Base-by-base conservation (phyloP, 176 grass and related monocot species). In the Musa schizocarpa region DNA sequence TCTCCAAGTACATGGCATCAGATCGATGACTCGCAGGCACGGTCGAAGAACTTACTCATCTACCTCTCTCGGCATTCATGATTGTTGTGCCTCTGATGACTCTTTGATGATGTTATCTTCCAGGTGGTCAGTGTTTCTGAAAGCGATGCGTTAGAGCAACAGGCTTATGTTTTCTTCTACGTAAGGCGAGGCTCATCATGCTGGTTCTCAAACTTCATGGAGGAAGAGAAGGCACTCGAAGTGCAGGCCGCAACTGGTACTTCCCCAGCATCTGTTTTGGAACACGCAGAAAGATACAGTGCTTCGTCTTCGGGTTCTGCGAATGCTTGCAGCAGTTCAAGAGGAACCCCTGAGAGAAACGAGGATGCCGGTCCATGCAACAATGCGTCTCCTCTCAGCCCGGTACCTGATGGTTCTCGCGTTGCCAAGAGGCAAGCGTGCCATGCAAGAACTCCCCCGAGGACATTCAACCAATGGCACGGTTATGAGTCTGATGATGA, bases 151-250 rank as follows among this genome's bases (percentile, higher is more conserved):
- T 68, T 96, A 74, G 27, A 86, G 34, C 87, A 90, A 80, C 69
- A 84, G 77, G 92, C 89, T 52, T 96, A 92, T 73, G 83, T 96
- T 67, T 83, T 96, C 13, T 96, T 96, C 63, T 96, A 96, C 78
- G 66, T 92, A 63, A 92, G 84, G 66, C 85, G 81, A 74, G 92
- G 89, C n/a, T 75, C 78, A 61, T 92, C 88, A 68, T 87, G 80
- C 13, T 92, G 89, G 92, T 96, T 96, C 76, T 92, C 81, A 54
- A 86, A 64, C 71, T 84, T 96, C 50, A 54, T 92, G 71, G 76
- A 83, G 11, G 55, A 65, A 77, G 74, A 76, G 76, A 81, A 88
- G 63, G 63, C 51, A 2, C 65, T 68, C 51, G 66, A 72, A 69
- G 52, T 50, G 17, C 73, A 84, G 1, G 25, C 73, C 69, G 62